phyloP scores from a whole-genome alignment of 257 asterid species.

The Solanum tacnaense region DNA sequence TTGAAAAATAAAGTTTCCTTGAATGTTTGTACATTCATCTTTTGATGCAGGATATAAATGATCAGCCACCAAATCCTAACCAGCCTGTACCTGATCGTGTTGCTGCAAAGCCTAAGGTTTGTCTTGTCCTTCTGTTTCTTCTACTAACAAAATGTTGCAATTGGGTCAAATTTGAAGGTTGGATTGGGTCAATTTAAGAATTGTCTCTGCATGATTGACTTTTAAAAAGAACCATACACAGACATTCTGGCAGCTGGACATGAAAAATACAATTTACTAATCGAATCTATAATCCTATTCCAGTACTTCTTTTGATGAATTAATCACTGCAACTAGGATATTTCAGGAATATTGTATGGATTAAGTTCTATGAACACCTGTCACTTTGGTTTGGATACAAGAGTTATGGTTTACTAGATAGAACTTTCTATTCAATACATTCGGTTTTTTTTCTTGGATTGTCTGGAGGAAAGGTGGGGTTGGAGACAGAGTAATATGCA shows the following conservation, averaged over 20 bases:
- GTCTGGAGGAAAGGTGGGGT: background rate
- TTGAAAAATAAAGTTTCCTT: background rate
- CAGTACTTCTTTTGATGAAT: background rate
- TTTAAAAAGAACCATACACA: background rate
- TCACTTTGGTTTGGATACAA: background rate
- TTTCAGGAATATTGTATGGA: background rate
- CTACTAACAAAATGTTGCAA: background rate
- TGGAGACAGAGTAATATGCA: background rate
- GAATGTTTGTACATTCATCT: background rate
- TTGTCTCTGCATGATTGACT: background rate
- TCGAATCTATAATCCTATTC: background rate
- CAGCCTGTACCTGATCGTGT: conserved; percentile 65
- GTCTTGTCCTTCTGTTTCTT: background rate
- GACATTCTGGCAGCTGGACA: background rate
- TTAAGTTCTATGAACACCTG: background rate
- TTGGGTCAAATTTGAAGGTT: background rate
- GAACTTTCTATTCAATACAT: background rate
- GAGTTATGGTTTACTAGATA: background rate
- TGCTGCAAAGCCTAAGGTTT: conserved; percentile 80
- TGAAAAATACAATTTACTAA: background rate
- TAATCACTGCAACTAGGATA: background rate
- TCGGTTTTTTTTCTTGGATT: background rate
- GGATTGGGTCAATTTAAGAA: background rate
- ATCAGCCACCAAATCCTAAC: conserved; percentile 90
- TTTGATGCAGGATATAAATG: conserved; percentile 65